These are phyloP conservation scores for Gracilaria gracilis DNA, from an alignment of 23 red algal species.

Conservation along the genomic window DNA sequence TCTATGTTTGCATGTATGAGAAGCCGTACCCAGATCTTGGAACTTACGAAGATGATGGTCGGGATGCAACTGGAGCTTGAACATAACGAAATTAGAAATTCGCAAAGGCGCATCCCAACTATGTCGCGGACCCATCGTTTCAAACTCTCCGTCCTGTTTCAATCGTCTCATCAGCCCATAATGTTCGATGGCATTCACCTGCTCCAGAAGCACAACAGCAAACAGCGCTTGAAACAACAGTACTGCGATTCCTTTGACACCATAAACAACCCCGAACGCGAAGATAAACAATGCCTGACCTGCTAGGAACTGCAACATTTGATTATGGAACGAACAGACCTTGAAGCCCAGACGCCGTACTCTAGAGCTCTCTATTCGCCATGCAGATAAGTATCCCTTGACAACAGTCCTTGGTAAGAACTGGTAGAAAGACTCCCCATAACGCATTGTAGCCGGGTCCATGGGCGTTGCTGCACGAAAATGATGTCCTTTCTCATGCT, in stretches of 20 bases:
- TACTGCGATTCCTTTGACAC: slow-evolving; percentile 36
- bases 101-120: slow-evolving; percentile 90
- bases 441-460: slow-evolving; percentile 85
- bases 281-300: slow-evolving; percentile 29
- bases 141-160: slow-evolving; percentile 63
- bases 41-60: slow-evolving; percentile 90
- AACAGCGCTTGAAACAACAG: slow-evolving; percentile 72
- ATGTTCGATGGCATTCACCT: slow-evolving; percentile 96
- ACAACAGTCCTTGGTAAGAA: slow-evolving; percentile 83
- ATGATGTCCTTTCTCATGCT: slow-evolving; percentile 92
- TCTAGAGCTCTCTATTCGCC: slow-evolving; percentile 67
- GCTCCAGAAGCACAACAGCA: slow-evolving; percentile 81
- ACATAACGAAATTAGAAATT: slow-evolving; percentile 83
- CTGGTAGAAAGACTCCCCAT: slow-evolving; percentile 79
- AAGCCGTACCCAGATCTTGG: not conserved
- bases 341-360: slow-evolving; percentile 15
- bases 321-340: not conserved
- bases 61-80: slow-evolving; percentile 94
- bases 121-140: slow-evolving; percentile 69
- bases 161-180: slow-evolving; percentile 74
- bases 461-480: slow-evolving; percentile 73
- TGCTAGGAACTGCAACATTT: slow-evolving; percentile 38
- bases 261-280: slow-evolving; percentile 37
- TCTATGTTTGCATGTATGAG: not conserved
- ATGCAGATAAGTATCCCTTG: slow-evolving; percentile 71